Evolutionary conservation across 2,329 filamentous ascomycete species (phyloP).

Genomic region (Neonectria faginata): DNA sequence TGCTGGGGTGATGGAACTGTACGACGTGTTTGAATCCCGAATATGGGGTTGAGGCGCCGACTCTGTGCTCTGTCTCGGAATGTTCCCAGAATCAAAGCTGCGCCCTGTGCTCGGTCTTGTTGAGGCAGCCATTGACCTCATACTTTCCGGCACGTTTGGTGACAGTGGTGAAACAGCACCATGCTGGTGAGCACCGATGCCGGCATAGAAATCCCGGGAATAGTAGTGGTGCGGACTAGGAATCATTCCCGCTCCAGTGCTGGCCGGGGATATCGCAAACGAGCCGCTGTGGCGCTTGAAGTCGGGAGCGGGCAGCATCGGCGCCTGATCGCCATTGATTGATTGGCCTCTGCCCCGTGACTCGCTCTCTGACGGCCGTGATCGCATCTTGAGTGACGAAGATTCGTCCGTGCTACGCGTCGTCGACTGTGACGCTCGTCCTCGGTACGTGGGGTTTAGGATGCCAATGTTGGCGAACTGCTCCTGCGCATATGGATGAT

Average conservation of each 20-base stretch:
- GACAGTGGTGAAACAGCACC: slow-evolving; percentile 68
- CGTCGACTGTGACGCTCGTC: slow-evolving; percentile 68
- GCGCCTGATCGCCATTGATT: slow-evolving; percentile 71
- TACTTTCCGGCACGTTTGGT: slow-evolving; percentile 63
- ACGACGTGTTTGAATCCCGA: slow-evolving; percentile 68
- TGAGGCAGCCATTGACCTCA: slow-evolving; percentile 60
- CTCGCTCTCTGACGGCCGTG: slow-evolving; percentile 61
- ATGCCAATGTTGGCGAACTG: slow-evolving; percentile 78
- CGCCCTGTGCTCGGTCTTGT: slow-evolving; percentile 70
- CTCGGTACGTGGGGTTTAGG: slow-evolving; percentile 78
- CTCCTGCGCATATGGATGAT: slow-evolving; percentile 81
- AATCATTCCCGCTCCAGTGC: slow-evolving; percentile 47
- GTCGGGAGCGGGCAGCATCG: slow-evolving; percentile 73
- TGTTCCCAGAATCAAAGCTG: slow-evolving; percentile 66
- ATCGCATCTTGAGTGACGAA: slow-evolving; percentile 61
- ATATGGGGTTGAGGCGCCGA: slow-evolving; percentile 56
- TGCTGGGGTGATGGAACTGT: slow-evolving; percentile 61
- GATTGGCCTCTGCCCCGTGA: slow-evolving; percentile 70
- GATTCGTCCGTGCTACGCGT: slow-evolving; percentile 65
- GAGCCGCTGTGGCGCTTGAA: slow-evolving; percentile 76
- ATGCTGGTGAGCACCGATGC: slow-evolving; percentile 53
- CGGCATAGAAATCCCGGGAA: slow-evolving; percentile 60
- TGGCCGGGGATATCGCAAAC: slow-evolving; percentile 70
- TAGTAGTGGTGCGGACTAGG: slow-evolving; percentile 67
- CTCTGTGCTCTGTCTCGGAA: slow-evolving; percentile 65